Evolutionary conservation across 768 basidiomycete species (phyloP), one percentile per base, ranked within the genome.

Genomic region (Mycena leptocephala): DNA sequence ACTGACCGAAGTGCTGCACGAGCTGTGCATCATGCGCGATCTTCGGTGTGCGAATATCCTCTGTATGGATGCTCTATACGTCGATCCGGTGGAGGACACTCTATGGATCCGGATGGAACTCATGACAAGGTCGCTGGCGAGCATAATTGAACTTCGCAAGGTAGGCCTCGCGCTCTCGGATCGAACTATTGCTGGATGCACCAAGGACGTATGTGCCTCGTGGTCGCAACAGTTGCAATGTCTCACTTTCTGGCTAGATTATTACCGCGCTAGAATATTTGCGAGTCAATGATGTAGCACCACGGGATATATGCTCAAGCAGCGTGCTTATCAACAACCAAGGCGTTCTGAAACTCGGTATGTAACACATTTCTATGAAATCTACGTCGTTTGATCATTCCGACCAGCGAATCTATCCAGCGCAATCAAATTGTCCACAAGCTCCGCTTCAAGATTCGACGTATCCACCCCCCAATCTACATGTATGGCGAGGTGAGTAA

Each of bases 101-200:
- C 80, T 92, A 39, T 92, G 92, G 91, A 89, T 92, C 61, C 85
- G 87, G 56, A 92, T 92, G 92, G 91, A 92, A 75, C 86, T 92
- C 64, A 91, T 92, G 91, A 89, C 91, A 46, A 85, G 91, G 41
- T 90, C 90, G 39, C 83, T 92, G 59, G 90, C 91, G 56, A 91
- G 92, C 74, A 84, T 92, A 43, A 83, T 92, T 13, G 88, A 84
- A 3, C 82, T 91, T n/a, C 84, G 84, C 3, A 83, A 80, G 20
- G 88, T 88, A 63, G 91, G 90, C 0, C 80, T 90, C 9, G 80
- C 79, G 7, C 62, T 92, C 24, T 80, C 85, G 37, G 91, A 92
- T 81, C 82, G 82, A 56, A 81, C 87, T 8, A 85, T 92, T 8
- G 90, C 89, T 3, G 83, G 88, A 62, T 90, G 91, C 74, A 84